Conservation (phyloP, 441 rosid genomes). For the Bruguiera hainesii region DNA sequence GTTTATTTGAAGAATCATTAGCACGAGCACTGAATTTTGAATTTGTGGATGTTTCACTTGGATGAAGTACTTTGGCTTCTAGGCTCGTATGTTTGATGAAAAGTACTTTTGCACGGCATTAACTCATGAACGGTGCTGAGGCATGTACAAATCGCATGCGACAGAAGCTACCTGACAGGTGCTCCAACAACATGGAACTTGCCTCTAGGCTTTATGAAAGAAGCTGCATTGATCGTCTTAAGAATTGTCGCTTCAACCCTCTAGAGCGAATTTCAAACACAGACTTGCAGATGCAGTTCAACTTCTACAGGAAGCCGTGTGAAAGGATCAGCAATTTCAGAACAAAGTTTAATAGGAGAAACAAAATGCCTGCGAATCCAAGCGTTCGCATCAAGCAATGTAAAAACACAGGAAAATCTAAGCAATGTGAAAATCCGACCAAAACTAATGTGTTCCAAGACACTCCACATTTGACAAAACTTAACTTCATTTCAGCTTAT, state of each 20-base stretch:
- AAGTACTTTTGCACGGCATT: conserved; percentile 43
- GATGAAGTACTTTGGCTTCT: neutral
- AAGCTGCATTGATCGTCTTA: conserved; percentile 64
- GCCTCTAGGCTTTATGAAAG: conserved; percentile 75
- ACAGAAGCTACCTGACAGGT: conserved; percentile 73
- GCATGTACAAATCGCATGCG: conserved; percentile 79
- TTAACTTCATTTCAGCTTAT: conserved; percentile 6
- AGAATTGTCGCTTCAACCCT: conserved; percentile 76
- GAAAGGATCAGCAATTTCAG: conserved; percentile 66
- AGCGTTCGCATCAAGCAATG: too few relatives aligned
- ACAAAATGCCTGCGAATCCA: too few relatives aligned
- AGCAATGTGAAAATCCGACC: neutral
- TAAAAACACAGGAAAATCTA: neutral
- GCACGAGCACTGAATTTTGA: neutral
- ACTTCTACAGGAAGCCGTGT: conserved; percentile 58
- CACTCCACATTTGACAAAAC: conserved; percentile 14
- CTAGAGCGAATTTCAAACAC: conserved; percentile 68
- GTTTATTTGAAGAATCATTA: neutral
- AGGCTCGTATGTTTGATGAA: neutral
- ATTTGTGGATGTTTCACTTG: neutral
- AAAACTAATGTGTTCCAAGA: conserved; percentile 6
- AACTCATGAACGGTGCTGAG: conserved; percentile 94
- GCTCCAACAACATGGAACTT: conserved; percentile 80
- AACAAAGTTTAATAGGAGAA: conserved; percentile 78
- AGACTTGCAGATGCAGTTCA: conserved; percentile 54